A percentile compares a stretch with the other conserved stretches of the same genome.
phyloP scores from a whole-genome alignment of 192 early-diverging fungal genomes.

The Gryganskiella cystojenkinii region DNA sequence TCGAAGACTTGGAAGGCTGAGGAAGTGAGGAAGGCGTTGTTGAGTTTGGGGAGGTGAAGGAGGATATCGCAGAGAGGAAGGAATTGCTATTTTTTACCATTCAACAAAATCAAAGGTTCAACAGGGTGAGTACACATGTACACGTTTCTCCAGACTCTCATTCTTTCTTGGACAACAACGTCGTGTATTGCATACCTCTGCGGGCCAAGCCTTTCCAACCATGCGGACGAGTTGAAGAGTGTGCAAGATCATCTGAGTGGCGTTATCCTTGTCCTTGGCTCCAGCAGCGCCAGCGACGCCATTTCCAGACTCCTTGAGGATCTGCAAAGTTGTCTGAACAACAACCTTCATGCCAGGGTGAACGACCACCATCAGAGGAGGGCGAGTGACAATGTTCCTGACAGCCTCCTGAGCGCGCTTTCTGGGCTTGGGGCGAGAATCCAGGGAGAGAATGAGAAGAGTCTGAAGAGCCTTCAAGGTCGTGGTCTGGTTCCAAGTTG shows the following conservation, averaged over 20 bases:
- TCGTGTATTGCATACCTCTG: conserved; percentile 23
- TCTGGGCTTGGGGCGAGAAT: conserved; percentile 85
- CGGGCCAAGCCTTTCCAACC: conserved; percentile 52
- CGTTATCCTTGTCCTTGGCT: conserved; percentile 49
- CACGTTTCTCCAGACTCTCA: no score
- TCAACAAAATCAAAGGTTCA: not conserved
- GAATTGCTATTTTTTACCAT: conserved; percentile 56
- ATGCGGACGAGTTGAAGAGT: conserved; percentile 51
- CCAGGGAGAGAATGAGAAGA: conserved; percentile 81
- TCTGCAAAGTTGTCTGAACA: conserved; percentile 44
- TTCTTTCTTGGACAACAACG: not conserved
- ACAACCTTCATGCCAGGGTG: conserved; percentile 46
- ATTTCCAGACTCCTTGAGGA: conserved; percentile 51
- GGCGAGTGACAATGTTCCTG: conserved; percentile 70
- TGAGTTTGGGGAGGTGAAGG: conserved; percentile 82
- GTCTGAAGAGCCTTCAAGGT: conserved; percentile 78
- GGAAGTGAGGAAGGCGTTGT: conserved; percentile 80
- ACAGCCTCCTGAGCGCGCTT: conserved; percentile 90
- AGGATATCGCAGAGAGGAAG: conserved; percentile 75
- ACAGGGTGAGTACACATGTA: no score
- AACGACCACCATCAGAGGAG: conserved; percentile 63
- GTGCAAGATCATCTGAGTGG: conserved; percentile 51
- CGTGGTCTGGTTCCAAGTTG: conserved; percentile 74
- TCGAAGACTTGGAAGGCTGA: conserved; percentile 82
- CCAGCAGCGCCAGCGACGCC: conserved; percentile 46